Conservation (phyloP, 441 rosid species). For the Dalechampia spathulata region DNA sequence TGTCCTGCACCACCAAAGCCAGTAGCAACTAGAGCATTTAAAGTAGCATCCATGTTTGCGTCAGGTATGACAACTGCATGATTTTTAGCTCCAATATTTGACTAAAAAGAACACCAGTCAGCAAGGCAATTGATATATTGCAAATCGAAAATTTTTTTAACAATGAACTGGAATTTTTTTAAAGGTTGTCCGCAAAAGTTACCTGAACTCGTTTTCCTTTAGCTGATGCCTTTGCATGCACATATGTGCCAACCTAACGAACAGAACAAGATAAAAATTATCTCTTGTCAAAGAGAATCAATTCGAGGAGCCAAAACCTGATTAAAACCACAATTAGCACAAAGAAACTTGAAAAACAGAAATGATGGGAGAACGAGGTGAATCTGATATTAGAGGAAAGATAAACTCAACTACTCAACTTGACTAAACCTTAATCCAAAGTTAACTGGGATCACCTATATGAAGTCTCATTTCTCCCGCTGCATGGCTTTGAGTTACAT, state of each 20-base stretch:
- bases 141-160: slow-evolving; percentile 2
- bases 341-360: too few species aligned
- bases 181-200: slow-evolving; percentile 13
- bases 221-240: slow-evolving; percentile 71
- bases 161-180: background rate
- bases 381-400: too few species aligned
- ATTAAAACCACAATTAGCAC: background rate
- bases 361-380: too few species aligned
- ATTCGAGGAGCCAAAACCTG: background rate
- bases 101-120: slow-evolving; percentile 30
- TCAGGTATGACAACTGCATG: slow-evolving; percentile 85
- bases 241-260: slow-evolving; percentile 78
- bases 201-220: slow-evolving; percentile 93
- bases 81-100: slow-evolving; percentile 84
- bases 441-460: too few species aligned
- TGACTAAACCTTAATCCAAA: too few species aligned
- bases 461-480: too few species aligned
- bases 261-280: slow-evolving; percentile 3
- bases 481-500: too few species aligned
- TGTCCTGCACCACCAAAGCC: slow-evolving; percentile 98
- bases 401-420: too few species aligned
- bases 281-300: background rate
- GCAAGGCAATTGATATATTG: slow-evolving; percentile 12
- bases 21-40: slow-evolving; percentile 76
- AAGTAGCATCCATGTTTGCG: slow-evolving; percentile 72